Percentiles rank a stretch among this genome's conserved stretches.
These are phyloP conservation scores for Schwanniomyces yamadae DNA, from an alignment of 805 yeast genomes.

Conservation along the genomic window DNA sequence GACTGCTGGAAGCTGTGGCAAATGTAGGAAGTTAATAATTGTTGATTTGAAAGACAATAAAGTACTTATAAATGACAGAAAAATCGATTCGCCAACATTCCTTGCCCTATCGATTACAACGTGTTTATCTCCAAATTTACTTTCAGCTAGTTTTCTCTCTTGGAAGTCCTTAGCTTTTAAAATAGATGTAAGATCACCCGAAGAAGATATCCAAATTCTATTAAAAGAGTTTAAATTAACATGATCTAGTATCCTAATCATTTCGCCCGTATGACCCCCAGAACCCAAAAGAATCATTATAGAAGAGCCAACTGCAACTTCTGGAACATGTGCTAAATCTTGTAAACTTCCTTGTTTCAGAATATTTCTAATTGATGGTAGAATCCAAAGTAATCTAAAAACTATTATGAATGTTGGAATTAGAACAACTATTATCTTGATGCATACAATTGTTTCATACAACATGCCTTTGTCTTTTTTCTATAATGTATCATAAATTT, in stretches of 20 bases:
- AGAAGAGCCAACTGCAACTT: slow-evolving; percentile 16
- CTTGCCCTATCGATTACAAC: slow-evolving; percentile 56
- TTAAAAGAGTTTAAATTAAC: slow-evolving; percentile 27
- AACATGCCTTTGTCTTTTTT: no score
- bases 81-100: slow-evolving; percentile 53
- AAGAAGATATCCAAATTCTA: slow-evolving; percentile 44
- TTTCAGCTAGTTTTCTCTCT: slow-evolving; percentile 12
- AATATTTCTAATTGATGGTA: slow-evolving; percentile 19
- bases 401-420: slow-evolving; percentile 22
- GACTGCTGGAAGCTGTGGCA: slow-evolving; percentile 39
- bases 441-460: slow-evolving; percentile 17
- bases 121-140: slow-evolving; percentile 16
- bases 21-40: slow-evolving; percentile 20
- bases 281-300: slow-evolving; percentile 79
- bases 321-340: slow-evolving; percentile 4
- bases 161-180: slow-evolving; percentile 39
- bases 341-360: slow-evolving; percentile 1
- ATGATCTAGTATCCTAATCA: slow-evolving; percentile 64
- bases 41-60: slow-evolving; percentile 33
- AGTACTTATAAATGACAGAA: slow-evolving; percentile 49
- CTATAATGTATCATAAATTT: no score
- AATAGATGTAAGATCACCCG: slow-evolving; percentile 53
- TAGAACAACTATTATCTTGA: slow-evolving; percentile 13
- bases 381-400: slow-evolving; percentile 20
- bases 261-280: slow-evolving; percentile 97